A percentile compares a stretch with the other conserved stretches of the same genome.
phyloP scores from a whole-genome alignment of 1,139 yeast species.

The Lodderomyces orthopsilosis region DNA sequence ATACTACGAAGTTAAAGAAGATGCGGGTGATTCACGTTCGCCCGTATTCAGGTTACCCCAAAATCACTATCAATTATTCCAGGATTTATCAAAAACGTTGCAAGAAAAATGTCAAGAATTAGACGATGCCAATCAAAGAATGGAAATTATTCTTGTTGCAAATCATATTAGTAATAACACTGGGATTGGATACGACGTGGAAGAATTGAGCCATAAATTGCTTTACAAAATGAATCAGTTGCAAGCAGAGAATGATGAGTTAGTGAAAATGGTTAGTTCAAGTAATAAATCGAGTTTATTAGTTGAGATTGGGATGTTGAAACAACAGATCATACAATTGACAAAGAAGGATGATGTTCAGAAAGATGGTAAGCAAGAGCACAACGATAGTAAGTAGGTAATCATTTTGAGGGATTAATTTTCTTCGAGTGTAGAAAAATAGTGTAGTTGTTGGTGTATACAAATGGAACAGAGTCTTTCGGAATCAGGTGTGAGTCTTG shows the following conservation, averaged over 20 bases:
- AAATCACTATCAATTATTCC: constrained; percentile 47
- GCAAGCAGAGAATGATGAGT: constrained; percentile 67
- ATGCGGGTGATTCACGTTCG: neutral
- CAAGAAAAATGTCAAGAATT: constrained; percentile 54
- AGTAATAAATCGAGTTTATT: constrained; percentile 71
- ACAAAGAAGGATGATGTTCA: constrained; percentile 6
- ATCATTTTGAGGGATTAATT: no score
- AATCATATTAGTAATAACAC: constrained; percentile 3
- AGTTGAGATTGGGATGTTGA: constrained; percentile 61
- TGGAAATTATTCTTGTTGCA: constrained; percentile 58
- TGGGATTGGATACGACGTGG: constrained; percentile 53
- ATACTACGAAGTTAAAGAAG: constrained; percentile 1
- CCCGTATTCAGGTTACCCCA: constrained; percentile 30
- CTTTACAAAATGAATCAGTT: constrained; percentile 60
- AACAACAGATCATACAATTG: constrained; percentile 24
- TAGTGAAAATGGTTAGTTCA: constrained; percentile 67
- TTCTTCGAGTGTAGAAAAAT: no score
- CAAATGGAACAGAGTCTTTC: no score
- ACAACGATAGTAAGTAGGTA: neutral
- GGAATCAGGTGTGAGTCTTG: no score
- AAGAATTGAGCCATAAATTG: constrained; percentile 75
- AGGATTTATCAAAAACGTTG: constrained; percentile 49
- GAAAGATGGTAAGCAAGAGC: neutral
- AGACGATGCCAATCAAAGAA: constrained; percentile 55
- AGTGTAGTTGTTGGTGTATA: no score